Evolutionary conservation across 2,329 filamentous ascomycete genomes (phyloP), one percentile per base, ranked within the genome.

Genomic region (Aspergillus eucalypticola): DNA sequence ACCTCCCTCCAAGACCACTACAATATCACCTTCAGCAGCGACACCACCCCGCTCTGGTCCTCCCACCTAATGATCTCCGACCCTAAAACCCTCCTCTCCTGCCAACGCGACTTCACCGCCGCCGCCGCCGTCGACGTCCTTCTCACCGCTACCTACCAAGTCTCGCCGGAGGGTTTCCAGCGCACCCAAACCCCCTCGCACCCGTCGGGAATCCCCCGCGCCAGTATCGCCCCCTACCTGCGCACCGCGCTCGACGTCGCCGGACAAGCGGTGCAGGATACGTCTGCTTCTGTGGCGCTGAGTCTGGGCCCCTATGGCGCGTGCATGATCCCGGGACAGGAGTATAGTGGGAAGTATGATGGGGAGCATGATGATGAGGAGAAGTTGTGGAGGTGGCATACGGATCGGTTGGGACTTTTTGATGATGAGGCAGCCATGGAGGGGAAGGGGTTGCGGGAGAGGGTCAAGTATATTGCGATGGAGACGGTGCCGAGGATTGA

Each of bases 261-360:
- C 4, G 66, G 73, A 48, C 53, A 71, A 38, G 75, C 75, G 2
- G 73, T 75, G 46, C 66, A 44, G 8, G 41, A 49, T 2, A 52
- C 60, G 1, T 35, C 56, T 4, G 60, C 64, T 2, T 64, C 64
- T 21, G 61, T 73, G 15, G 87, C 87, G 11, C 72, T 90, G 50
- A 86, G 86, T 66, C 71, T 89, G 5, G 88, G 88, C 0, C 85
- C 88, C 0, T 90, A 90, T 61, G 88, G 88, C 15, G 87, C 88
- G 2, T 85, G 82, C 62, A 88, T 89, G 85, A 73, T 83, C 17
- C 88, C 88, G 1, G 82, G 84, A 27, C 83, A 87, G 63, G 88
- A 90, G 70, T 90, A 90, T 69, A 84, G 79, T 41, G 88, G 86
- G 1, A 67, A 71, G 2, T 90, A 90, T 66, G 85, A 87, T 60